Base-by-base conservation (phyloP, 306 rosid genomes). In the Acacia confusa region DNA sequence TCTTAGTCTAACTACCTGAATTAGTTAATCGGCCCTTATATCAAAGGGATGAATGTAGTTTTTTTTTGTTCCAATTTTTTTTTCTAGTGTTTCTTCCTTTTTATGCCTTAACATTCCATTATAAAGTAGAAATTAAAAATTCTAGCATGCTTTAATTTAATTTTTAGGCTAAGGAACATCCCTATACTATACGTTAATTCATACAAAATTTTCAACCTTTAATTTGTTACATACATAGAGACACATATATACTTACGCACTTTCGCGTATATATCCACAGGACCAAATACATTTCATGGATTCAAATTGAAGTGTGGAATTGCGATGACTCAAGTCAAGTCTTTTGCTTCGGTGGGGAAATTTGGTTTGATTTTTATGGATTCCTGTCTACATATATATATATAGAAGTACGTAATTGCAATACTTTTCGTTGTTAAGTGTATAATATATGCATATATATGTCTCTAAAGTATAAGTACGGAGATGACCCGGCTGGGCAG, bases 41-140 rank as follows among this genome's bases (percentile, higher is more conserved):
- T 36, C 0, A 36, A 36, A 36, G 1, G 8, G 40, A 1, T 0
- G 14, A 1, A 36, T 36, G 40, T 36, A 50, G 22, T 17, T 15
- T 17, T 17, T 6, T 1, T 6, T n/a, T n/a, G n/a, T n/a, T 4
- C 6, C 6, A 7, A 0, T 0, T 0, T 50, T 17, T 17, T 24
- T 58, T 20, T 2, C 24, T 55, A 20, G 24, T 55, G 27, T 55
- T 53, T 55, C 16, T 19, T 55, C 27, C n/a, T 55, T 55, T 13
- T 55, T n/a, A 55, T 55, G 27, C 27, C 61, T 55, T 55, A 55
- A 55, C 61, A 25, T 55, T 20, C 25, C 25, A 55, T n/a, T 25
- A 55, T n/a, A 20, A n/a, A 7, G 25, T n/a, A 55, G 25, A 55
- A 53, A 19, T 36, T 36, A 36, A 36, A 36, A 36, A 36, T 36